Conservation (phyloP, 495 filamentous ascomycete genomes). For the Cetradonia linearis region DNA sequence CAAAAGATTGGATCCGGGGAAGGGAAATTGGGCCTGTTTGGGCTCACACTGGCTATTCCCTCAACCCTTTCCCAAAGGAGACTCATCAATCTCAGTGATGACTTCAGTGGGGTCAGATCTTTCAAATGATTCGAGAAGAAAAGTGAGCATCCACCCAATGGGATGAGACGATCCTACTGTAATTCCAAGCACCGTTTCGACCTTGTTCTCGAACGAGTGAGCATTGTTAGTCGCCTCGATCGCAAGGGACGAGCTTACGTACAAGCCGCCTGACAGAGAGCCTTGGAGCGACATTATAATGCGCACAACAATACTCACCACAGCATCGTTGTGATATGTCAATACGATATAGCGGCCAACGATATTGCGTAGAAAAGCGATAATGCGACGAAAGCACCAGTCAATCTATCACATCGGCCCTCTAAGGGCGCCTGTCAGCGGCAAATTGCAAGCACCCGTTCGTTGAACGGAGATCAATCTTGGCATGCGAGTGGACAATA, state of each 20-base stretch:
- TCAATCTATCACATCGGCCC: not conserved
- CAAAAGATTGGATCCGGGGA: conserved; percentile 17
- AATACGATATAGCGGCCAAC: not conserved
- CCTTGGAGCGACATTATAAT: conserved; percentile 2
- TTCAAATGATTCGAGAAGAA: conserved; percentile 1
- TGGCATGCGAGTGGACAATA: conserved; percentile 5
- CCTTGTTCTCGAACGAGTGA: not conserved
- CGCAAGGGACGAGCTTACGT: conserved; percentile 3
- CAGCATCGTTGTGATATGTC: not conserved
- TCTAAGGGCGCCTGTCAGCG: not conserved
- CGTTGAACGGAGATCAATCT: not conserved
- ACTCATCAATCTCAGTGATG: conserved; percentile 10
- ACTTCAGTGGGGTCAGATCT: not conserved
- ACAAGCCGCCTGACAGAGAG: conserved; percentile 1
- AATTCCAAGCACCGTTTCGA: conserved; percentile 9
- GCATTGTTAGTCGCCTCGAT: conserved; percentile 1
- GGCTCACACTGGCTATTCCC: not conserved
- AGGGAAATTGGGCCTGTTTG: conserved; percentile 7
- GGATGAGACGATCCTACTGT: not conserved
- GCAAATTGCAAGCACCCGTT: not conserved
- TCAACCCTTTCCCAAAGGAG: conserved; percentile 4
- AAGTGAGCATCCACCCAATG: not conserved
- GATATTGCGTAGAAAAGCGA: not conserved
- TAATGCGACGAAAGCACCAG: not conserved
- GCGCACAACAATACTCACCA: conserved; percentile 1